Evolutionary conservation across 1,284 basidiomycete species (phyloP).

Genomic region (Fomitopsis palustris): DNA sequence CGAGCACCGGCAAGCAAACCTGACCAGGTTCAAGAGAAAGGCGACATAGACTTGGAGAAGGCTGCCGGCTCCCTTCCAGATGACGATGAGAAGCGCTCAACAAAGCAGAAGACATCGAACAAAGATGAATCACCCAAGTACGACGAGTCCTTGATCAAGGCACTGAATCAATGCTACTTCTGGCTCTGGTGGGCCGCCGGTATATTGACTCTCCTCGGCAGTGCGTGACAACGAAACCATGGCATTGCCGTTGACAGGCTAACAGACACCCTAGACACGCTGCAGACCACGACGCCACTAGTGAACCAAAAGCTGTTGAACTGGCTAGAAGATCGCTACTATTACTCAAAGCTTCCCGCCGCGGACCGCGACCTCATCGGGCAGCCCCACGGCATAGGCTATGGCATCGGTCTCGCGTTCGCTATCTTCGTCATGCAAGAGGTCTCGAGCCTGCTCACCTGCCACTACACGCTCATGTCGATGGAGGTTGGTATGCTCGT

Average conservation of each 20-base stretch:
- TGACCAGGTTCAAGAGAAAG: background rate
- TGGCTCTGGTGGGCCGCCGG: constrained; percentile 53
- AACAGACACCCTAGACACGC: constrained; percentile 38
- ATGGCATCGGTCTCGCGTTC: constrained; percentile 56
- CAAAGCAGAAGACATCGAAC: background rate
- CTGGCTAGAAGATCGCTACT: constrained; percentile 56
- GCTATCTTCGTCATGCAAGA: constrained; percentile 74
- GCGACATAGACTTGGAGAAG: constrained; percentile 1
- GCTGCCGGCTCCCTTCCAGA: background rate
- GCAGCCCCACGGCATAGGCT: constrained; percentile 47
- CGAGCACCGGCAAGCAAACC: background rate
- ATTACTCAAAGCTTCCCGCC: constrained; percentile 37
- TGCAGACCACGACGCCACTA: constrained; percentile 59
- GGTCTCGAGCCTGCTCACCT: constrained; percentile 47
- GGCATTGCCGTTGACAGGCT: background rate
- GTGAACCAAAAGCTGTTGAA: constrained; percentile 61
- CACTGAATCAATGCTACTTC: constrained; percentile 55
- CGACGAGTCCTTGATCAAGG: constrained; percentile 57
- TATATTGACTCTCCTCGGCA: constrained; percentile 49
- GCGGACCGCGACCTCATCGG: constrained; percentile 33
- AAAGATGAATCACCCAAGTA: constrained; percentile 37
- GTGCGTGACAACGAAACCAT: constrained; percentile 29
- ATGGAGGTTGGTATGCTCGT: constrained; percentile 50
- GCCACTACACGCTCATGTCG: constrained; percentile 44
- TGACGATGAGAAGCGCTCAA: background rate